Evolutionary conservation across 495 filamentous ascomycete genomes (phyloP), one percentile per base, ranked within the genome.

Genomic region (Penicillium verhagenii): DNA sequence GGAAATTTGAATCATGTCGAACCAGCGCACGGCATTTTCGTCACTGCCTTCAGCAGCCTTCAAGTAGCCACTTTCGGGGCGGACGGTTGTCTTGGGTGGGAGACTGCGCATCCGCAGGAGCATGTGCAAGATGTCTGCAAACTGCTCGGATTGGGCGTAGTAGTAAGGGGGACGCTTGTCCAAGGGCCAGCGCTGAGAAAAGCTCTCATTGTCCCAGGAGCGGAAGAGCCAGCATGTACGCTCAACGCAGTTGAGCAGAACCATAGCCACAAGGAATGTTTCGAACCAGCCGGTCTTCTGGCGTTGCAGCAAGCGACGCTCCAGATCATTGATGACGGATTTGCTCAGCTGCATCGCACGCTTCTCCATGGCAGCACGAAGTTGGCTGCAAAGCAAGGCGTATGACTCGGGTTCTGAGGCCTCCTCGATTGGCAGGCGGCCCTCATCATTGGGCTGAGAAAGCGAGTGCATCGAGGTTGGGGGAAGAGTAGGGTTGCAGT

Each of bases 191-290:
- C 72, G 68, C 54, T 71, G 68, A 18, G 56, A 67, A 67, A 57
- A 79, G 61, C 46, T 79, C 66, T 84, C 78, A 56, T 86, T 80
- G 39, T 88, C 84, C 85, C 86, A 90, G 0, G 80, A 84, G 29
- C 83, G 85, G 75, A 89, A 92, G 0, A 89, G 79, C 86, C 89
- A 92, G 48, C 84, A 88, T n/a, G 87, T 87, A 65, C 90, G 87
- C 70, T 94, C 90, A 9, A 92, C 81, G 52, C 88, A 91, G 66
- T 87, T 89, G 33, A 94, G 74, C 16, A 93, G 78, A 31, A 94
- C 80, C 52, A 93, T 70, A 11, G 86, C 82, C 4, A 86, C 82
- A 14, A 93, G 74, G 68, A 89, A 92, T 40, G 87, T 90, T 61
- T 86, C 84, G 54, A 91, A 91, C 60, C 82, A 81, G 54, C 80